Percentiles rank a stretch among this genome's conserved stretches.
These are phyloP conservation scores for Neltuma alba DNA, from an alignment of 306 rosid genomes.

Conservation along the genomic window DNA sequence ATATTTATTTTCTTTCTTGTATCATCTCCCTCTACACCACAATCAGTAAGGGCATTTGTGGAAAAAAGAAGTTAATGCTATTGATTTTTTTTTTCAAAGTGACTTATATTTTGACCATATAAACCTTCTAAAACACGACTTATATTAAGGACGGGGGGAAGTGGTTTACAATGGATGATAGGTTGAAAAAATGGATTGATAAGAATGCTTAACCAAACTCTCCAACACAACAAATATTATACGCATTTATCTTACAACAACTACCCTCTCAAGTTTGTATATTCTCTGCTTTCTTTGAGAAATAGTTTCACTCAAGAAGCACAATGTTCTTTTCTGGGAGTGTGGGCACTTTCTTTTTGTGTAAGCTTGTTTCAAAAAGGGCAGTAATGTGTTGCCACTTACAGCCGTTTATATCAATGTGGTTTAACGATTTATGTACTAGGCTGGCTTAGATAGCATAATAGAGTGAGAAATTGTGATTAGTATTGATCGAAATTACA, in stretches of 20 bases:
- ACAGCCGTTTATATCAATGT: not conserved
- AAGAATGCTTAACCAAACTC: not conserved
- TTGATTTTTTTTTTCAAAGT: too few species aligned
- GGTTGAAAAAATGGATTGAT: not conserved
- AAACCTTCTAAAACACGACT: too few species aligned
- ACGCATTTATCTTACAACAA: not conserved
- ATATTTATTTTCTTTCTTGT: too few species aligned
- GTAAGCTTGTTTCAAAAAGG: not conserved
- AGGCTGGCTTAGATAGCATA: not conserved
- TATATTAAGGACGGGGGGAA: too few species aligned
- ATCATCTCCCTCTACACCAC: too few species aligned
- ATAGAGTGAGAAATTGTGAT: not conserved
- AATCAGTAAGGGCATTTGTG: too few species aligned
- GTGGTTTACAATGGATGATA: not conserved
- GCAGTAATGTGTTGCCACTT: not conserved
- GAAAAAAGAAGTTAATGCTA: too few species aligned
- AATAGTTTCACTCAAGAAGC: not conserved
- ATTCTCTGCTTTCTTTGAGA: not conserved
- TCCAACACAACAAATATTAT: not conserved
- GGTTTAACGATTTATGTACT: not conserved
- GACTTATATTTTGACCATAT: too few species aligned
- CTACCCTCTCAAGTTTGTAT: not conserved
- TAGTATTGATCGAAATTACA: not conserved
- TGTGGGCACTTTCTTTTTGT: not conserved
- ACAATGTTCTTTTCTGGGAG: not conserved